A percentile compares a stretch with the other conserved stretches of the same genome.
Conservation (phyloP, 495 filamentous ascomycete species). For the Neurospora sp. region DNA sequence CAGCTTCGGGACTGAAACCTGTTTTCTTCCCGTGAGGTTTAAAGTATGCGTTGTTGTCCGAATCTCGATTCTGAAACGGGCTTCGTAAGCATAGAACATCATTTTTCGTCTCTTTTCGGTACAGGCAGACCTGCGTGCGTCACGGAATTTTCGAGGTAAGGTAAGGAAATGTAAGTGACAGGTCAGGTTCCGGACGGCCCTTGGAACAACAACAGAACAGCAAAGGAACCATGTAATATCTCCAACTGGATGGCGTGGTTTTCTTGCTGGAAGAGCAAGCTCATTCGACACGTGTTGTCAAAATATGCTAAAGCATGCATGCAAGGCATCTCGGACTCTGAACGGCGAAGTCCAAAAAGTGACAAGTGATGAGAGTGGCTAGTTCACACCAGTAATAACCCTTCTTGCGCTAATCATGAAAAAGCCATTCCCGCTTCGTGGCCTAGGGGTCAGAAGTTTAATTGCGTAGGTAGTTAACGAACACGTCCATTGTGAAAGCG, state of each 20-base stretch:
- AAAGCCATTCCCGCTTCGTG: not conserved
- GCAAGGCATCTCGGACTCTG: not conserved
- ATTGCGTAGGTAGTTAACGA: not conserved
- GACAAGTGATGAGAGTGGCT: not conserved
- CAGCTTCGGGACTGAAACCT: not conserved
- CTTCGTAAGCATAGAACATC: not conserved
- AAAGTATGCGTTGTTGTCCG: not conserved
- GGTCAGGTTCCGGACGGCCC: not conserved
- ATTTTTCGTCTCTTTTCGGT: not conserved
- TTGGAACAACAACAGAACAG: not conserved
- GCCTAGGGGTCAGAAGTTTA: not conserved
- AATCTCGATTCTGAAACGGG: not conserved
- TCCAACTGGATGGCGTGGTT: not conserved
- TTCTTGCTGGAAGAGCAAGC: not conserved
- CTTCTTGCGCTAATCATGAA: not conserved
- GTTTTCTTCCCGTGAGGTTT: not conserved
- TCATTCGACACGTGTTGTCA: not conserved
- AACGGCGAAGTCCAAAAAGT: not conserved
- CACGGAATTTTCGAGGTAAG: not conserved
- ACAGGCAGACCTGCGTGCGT: not conserved
- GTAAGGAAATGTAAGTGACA: not conserved
- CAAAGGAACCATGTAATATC: not conserved
- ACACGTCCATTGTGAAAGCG: not conserved
- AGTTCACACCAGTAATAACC: not conserved
- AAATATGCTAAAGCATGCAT: not conserved